Conservation (phyloP, 106 monocot species). For the Hemerocallis citrina region DNA sequence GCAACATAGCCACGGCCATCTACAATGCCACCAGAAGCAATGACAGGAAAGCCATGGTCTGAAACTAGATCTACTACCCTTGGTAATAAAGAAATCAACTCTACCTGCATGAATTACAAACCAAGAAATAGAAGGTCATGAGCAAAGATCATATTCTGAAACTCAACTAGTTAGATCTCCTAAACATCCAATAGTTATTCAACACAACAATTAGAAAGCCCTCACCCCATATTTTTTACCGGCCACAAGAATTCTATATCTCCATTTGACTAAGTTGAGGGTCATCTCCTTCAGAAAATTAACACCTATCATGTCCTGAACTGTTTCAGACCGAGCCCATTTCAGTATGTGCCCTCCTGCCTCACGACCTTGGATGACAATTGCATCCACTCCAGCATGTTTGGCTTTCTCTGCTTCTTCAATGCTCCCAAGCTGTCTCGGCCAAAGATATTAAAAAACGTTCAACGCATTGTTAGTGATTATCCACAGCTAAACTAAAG, state of each 20-base stretch:
- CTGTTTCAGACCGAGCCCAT: too few relatives aligned
- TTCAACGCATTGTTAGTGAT: neutral
- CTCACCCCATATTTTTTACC: too few relatives aligned
- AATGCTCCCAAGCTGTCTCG: conserved; percentile 41
- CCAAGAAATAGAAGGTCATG: too few relatives aligned
- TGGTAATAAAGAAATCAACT: conserved; percentile 43
- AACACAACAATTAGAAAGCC: too few relatives aligned
- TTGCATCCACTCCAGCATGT: conserved; percentile 58
- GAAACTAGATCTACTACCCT: conserved; percentile 58
- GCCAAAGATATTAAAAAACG: neutral
- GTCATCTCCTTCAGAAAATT: too few relatives aligned
- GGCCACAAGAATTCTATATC: too few relatives aligned
- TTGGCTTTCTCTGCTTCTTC: conserved; percentile 59
- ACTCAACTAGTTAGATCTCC: too few relatives aligned
- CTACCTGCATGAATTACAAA: conserved; percentile 27
- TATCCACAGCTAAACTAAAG: too few relatives aligned
- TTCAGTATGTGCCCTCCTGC: conserved; percentile 82
- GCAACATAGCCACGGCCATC: conserved; percentile 64
- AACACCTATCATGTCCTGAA: too few relatives aligned
- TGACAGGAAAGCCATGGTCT: conserved; percentile 31
- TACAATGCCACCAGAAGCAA: conserved; percentile 63
- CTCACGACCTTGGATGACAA: conserved; percentile 66
- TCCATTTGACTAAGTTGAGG: too few relatives aligned
- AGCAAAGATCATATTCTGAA: too few relatives aligned
- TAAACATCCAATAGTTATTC: too few relatives aligned